Percentiles rank a stretch among this genome's conserved stretches.
Conservation (phyloP, 441 rosid genomes). For the Gossypium davidsonii region DNA sequence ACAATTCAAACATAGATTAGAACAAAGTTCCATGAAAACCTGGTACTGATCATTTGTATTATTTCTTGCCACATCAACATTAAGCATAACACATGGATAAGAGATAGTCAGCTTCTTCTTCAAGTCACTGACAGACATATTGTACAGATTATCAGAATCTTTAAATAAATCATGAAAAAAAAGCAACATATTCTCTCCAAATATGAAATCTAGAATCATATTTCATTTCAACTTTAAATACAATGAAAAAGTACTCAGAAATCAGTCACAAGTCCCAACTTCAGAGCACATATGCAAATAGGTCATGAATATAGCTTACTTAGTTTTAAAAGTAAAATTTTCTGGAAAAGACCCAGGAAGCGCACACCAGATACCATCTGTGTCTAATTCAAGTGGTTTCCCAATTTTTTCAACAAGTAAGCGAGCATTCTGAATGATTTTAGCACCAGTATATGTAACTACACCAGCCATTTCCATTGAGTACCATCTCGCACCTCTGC, state of each 20-base stretch:
- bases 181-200: background rate
- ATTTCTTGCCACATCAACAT: constrained; percentile 92
- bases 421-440: constrained; percentile 95
- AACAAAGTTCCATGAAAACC: constrained; percentile 37
- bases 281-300: background rate
- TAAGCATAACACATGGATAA: constrained; percentile 98
- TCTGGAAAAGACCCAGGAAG: constrained; percentile 98
- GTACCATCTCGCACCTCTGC: constrained; percentile 99
- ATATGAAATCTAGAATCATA: background rate
- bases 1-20: constrained; percentile 1
- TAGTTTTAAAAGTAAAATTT: constrained; percentile 85
- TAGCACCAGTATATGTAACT: constrained; percentile 98
- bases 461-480: constrained; percentile 99
- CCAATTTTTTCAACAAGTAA: constrained; percentile 94
- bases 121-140: constrained; percentile 50
- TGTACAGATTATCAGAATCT: constrained; percentile 25
- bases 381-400: constrained; percentile 97
- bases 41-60: constrained; percentile 97
- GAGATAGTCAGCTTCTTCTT: constrained; percentile 89
- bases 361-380: constrained; percentile 98
- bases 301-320: constrained; percentile 44
- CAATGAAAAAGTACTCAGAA: background rate
- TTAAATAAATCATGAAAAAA: constrained; percentile 11
- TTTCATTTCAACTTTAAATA: background rate
- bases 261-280: background rate